These are phyloP conservation scores for Suhomyces prunicola DNA, from an alignment of 805 yeast genomes.

Conservation along the genomic window DNA sequence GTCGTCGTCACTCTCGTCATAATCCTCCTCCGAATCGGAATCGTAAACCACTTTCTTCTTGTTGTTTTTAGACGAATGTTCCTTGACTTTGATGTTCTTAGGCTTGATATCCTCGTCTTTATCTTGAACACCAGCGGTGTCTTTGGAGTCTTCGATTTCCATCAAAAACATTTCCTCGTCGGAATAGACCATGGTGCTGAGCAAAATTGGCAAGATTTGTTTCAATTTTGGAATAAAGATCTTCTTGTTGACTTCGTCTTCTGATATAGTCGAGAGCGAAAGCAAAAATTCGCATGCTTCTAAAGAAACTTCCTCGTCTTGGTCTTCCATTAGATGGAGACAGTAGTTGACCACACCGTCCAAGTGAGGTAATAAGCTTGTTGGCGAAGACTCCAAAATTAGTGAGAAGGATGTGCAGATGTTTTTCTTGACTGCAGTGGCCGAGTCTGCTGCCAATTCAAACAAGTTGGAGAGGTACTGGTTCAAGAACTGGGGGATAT, in stretches of 20 bases:
- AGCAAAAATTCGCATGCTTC: slow-evolving; percentile 93
- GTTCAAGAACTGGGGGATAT: slow-evolving; percentile 63
- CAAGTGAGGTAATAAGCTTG: slow-evolving; percentile 73
- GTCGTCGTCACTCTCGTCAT: slow-evolving; percentile 63
- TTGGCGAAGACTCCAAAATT: slow-evolving; percentile 75
- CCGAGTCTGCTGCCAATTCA: slow-evolving; percentile 59
- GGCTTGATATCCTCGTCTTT: slow-evolving; percentile 87
- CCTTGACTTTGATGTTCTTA: slow-evolving; percentile 64
- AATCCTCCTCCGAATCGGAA: slow-evolving; percentile 51
- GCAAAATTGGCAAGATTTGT: slow-evolving; percentile 68
- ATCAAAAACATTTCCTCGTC: slow-evolving; percentile 72
- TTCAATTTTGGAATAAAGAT: slow-evolving; percentile 57
- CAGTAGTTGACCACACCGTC: slow-evolving; percentile 85
- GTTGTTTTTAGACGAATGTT: slow-evolving; percentile 24
- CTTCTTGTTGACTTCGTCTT: slow-evolving; percentile 29
- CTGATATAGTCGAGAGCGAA: slow-evolving; percentile 59
- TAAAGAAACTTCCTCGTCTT: slow-evolving; percentile 71
- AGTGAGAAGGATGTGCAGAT: slow-evolving; percentile 74
- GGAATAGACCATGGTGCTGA: slow-evolving; percentile 82
- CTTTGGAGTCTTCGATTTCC: slow-evolving; percentile 64
- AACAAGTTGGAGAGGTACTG: slow-evolving; percentile 63
- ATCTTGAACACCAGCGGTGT: slow-evolving; percentile 76
- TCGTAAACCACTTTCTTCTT: slow-evolving; percentile 19
- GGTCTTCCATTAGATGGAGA: slow-evolving; percentile 63
- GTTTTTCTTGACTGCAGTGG: slow-evolving; percentile 61